Evolutionary conservation across 805 yeast genomes (phyloP).

Genomic region (Candida hungchunana): DNA sequence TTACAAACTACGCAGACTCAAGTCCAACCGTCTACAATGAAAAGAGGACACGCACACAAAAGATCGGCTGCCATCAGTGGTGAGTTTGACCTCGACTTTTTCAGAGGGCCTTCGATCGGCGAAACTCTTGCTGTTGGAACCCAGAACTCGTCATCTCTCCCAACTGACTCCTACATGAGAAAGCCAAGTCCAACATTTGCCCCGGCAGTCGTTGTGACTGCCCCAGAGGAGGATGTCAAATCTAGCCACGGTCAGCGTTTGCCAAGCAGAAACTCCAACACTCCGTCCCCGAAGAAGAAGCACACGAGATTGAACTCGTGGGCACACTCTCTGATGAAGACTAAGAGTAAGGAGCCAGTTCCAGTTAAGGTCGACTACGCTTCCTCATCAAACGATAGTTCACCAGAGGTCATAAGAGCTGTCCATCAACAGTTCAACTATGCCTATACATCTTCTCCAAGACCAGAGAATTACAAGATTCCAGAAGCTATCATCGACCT

Average conservation of each 20-base stretch:
- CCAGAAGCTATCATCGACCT: slow-evolving; percentile 56
- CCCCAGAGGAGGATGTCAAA: slow-evolving; percentile 4
- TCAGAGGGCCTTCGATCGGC: slow-evolving; percentile 20
- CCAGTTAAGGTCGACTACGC: slow-evolving; percentile 9
- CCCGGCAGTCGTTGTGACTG: slow-evolving; percentile 17
- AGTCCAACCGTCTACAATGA: slow-evolving; percentile 25
- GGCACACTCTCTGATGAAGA: slow-evolving; percentile 32
- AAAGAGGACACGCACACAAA: slow-evolving; percentile 70
- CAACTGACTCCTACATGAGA: slow-evolving; percentile 7
- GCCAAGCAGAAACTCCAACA: slow-evolving; percentile 3
- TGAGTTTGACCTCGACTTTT: slow-evolving; percentile 54
- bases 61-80: slow-evolving; percentile 88
- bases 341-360: slow-evolving; percentile 6
- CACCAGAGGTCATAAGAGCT: slow-evolving; percentile 23
- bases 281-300: slow-evolving; percentile 24
- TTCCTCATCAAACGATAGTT: slow-evolving; percentile 23
- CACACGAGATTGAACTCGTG: slow-evolving; percentile 36
- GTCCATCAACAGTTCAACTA: slow-evolving; percentile 7
- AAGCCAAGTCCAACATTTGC: slow-evolving; percentile 3
- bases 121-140: slow-evolving; percentile 9
- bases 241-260: background rate
- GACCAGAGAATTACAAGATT: slow-evolving; percentile 28
- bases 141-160: slow-evolving; percentile 10
- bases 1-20: slow-evolving; percentile 19
- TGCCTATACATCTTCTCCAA: slow-evolving; percentile 13